phyloP scores from a whole-genome alignment of 495 filamentous ascomycete species.

The Friedmanniomyces simplex region DNA sequence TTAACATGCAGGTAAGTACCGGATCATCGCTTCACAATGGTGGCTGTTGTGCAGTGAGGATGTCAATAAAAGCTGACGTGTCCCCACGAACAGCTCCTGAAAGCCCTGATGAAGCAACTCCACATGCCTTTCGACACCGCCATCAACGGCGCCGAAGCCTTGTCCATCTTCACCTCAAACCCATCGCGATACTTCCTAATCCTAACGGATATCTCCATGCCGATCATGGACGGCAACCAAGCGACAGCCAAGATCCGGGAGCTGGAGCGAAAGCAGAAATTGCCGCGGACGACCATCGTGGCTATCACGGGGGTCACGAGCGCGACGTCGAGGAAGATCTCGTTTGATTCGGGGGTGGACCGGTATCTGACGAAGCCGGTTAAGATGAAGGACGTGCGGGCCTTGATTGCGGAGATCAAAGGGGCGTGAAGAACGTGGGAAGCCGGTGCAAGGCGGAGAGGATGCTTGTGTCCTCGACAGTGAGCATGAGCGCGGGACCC shows the following conservation, averaged over 20 bases:
- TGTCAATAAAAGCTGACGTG: not conserved
- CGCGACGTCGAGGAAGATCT: not conserved
- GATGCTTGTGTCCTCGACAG: too few relatives aligned
- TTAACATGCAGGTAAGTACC: constrained; percentile 8
- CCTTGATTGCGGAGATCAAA: not conserved
- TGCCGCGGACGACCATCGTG: constrained; percentile 2
- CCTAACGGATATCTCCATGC: constrained; percentile 15
- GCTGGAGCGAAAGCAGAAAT: not conserved
- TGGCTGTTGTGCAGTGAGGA: not conserved
- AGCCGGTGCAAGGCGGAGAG: too few relatives aligned
- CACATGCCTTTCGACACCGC: not conserved
- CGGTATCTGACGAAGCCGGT: constrained; percentile 15
- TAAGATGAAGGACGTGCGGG: constrained; percentile 4
- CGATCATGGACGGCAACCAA: constrained; percentile 10
- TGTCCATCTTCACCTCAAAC: not conserved
- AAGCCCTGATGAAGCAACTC: constrained; percentile 5
- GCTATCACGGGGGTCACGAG: constrained; percentile 14
- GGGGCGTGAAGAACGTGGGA: not conserved
- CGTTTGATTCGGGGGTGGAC: constrained; percentile 10
- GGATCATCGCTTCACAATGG: not conserved
- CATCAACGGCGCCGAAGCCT: constrained; percentile 1
- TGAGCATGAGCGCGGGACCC: too few relatives aligned
- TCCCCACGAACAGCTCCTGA: not conserved
- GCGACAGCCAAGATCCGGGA: constrained; percentile 10
- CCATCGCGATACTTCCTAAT: not conserved